Base-by-base conservation (phyloP, 139 green algal species). In the Micromonas pusilla region DNA sequence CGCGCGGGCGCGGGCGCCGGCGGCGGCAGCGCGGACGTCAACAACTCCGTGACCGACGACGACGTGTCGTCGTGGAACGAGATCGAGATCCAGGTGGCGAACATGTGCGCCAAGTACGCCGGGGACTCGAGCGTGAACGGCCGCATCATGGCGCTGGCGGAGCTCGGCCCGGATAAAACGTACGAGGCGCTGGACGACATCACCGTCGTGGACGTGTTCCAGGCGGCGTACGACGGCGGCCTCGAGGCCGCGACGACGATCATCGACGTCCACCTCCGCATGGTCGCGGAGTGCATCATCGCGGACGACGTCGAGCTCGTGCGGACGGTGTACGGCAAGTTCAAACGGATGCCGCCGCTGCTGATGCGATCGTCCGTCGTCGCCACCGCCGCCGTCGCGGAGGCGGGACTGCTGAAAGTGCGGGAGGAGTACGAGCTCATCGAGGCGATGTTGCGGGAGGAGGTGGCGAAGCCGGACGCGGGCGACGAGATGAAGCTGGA, bases 141-240 rank as follows among this genome's bases (percentile, higher is more conserved):
- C 20, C 68, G 68, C 26, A 53, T 75, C 21, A 60, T 62, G 30
- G 68, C 68, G 21, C 9, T 6, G 3, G 37, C 37, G 3, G 19
- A 53, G 3, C 37, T 75, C 37, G 68, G 68, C 38, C 26, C 37
- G 4, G 19, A 62, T 9, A 75, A 38, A 36, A 75, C 68, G 37
- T 62, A 75, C 68, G 68, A 75, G 25, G 68, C 68, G 36, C 34
- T 75, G 68, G 53, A 62, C 68, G 68, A 75, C n/a, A 36, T 75
- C 20, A 75, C 34, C 68, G 68, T 75, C 23, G 68, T 75, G 37
- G 68, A 75, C 21, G 68, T 75, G 68, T 75, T 37, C 38, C 52
- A 38, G 68, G 23, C 31, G 21, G 68, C 33, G 68, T 75, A 75
- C 68, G 68, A 75, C 2, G 68, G 68, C 13, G 38, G 33, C 53